phyloP scores from a whole-genome alignment of 345 rosid species.

The Citrus glauca region DNA sequence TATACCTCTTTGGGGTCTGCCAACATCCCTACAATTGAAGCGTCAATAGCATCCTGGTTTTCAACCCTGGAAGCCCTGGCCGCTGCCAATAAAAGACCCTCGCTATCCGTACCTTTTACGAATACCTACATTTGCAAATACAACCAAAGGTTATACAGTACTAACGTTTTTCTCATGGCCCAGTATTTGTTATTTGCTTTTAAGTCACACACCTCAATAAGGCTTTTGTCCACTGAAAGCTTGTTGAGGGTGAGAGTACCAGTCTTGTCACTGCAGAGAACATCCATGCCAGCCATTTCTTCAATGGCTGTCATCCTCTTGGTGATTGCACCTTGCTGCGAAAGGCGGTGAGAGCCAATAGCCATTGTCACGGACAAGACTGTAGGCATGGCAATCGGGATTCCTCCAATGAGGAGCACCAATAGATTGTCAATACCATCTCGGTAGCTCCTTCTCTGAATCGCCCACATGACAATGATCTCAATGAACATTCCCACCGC shows the following conservation, averaged over 20 bases:
- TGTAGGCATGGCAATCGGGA: constrained; percentile 98
- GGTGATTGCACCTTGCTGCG: constrained; percentile 94
- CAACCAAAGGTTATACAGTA: background rate
- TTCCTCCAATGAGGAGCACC: constrained; percentile 96
- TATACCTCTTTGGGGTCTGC: constrained; percentile 72
- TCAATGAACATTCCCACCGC: constrained; percentile 75
- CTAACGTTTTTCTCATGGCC: background rate
- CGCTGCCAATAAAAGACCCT: constrained; percentile 52
- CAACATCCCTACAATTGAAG: constrained; percentile 87
- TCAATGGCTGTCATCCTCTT: constrained; percentile 99
- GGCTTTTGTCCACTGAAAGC: constrained; percentile 80
- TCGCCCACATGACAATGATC: constrained; percentile 68
- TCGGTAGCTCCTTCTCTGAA: constrained; percentile 69
- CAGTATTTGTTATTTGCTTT: background rate
- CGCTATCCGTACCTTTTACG: constrained; percentile 37
- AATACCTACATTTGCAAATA: constrained; percentile 46
- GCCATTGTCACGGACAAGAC: constrained; percentile 98
- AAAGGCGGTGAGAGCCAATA: constrained; percentile 86
- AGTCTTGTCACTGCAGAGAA: constrained; percentile 92
- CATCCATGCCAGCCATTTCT: constrained; percentile 99
- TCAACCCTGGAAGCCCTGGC: constrained; percentile 91
- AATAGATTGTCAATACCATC: constrained; percentile 90
- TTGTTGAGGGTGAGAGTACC: constrained; percentile 95
- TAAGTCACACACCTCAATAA: constrained; percentile 55
- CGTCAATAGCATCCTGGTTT: constrained; percentile 96